These are phyloP conservation scores for Microthyrium microscopicum DNA, from an alignment of 2,329 filamentous ascomycete species.

Conservation along the genomic window DNA sequence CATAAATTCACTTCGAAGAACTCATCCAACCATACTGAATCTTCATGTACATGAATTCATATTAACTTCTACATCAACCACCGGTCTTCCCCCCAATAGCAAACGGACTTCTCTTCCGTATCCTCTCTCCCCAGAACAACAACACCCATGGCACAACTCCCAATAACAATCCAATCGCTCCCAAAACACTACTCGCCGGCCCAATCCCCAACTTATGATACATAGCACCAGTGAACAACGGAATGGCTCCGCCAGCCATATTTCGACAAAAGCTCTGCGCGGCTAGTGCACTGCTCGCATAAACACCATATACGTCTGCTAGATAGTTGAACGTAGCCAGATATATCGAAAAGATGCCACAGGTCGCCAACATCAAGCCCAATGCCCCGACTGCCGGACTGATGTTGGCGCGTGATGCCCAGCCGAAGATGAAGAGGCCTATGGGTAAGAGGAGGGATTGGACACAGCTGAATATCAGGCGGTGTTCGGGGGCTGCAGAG, in stretches of 20 bases:
- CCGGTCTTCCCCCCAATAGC: constrained; percentile 41
- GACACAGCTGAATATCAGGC: constrained; percentile 71
- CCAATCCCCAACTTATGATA: constrained; percentile 56
- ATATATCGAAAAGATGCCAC: constrained; percentile 77
- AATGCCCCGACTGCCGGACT: constrained; percentile 60
- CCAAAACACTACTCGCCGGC: constrained; percentile 57
- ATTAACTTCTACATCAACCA: too few relatives aligned
- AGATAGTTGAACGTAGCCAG: constrained; percentile 86
- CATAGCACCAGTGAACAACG: constrained; percentile 56
- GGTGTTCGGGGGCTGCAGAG: constrained; percentile 44
- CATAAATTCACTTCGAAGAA: too few relatives aligned
- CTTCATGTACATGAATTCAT: too few relatives aligned
- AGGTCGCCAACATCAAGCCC: constrained; percentile 56
- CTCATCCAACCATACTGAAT: too few relatives aligned
- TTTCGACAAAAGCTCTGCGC: constrained; percentile 80
- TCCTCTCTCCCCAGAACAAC: constrained; percentile 59
- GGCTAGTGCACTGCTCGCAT: constrained; percentile 71
- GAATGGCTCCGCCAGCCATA: constrained; percentile 64
- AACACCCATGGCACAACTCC: constrained; percentile 80
- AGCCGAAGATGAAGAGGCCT: constrained; percentile 69
- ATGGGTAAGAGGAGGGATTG: constrained; percentile 59
- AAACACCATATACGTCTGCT: constrained; percentile 71
- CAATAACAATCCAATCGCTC: constrained; percentile 48
- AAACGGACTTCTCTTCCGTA: constrained; percentile 61
- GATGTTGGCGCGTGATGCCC: constrained; percentile 43